A percentile compares a stretch with the other conserved stretches of the same genome.
These are phyloP conservation scores for Clavispora vitiphila DNA, from an alignment of 805 yeast species.

Conservation along the genomic window DNA sequence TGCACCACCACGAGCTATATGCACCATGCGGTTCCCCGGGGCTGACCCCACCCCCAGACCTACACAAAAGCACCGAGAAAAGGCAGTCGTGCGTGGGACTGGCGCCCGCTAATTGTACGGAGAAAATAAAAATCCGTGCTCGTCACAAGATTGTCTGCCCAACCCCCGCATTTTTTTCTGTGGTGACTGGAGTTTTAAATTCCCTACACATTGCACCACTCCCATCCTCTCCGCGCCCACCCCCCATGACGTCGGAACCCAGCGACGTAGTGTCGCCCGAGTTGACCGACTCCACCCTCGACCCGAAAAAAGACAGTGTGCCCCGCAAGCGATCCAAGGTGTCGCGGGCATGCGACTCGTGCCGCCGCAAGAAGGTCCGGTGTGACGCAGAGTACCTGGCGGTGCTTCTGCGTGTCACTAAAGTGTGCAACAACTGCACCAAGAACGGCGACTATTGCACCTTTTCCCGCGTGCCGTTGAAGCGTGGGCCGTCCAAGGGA, in stretches of 20 bases:
- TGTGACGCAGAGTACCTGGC: slow-evolving; percentile 58
- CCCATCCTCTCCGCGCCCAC: not conserved
- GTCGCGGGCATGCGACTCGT: slow-evolving; percentile 77
- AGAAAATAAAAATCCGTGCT: slow-evolving; percentile 15
- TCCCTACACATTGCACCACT: not conserved
- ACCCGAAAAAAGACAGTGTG: slow-evolving; percentile 4
- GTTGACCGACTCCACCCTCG: slow-evolving; percentile 4
- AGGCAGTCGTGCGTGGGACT: not conserved
- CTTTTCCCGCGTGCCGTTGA: slow-evolving; percentile 66
- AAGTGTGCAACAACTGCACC: slow-evolving; percentile 57
- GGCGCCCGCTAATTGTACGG: slow-evolving; percentile 6
- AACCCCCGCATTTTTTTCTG: not conserved
- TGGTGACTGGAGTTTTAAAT: too few relatives aligned
- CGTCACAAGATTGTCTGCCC: not conserved
- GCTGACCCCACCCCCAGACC: slow-evolving; percentile 2
- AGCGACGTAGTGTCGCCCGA: not conserved
- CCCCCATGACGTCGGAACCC: not conserved
- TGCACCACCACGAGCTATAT: too few relatives aligned
- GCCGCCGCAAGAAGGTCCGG: slow-evolving; percentile 66
- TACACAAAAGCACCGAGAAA: not conserved
- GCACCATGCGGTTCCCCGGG: slow-evolving; percentile 1
- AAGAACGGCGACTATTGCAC: slow-evolving; percentile 59
- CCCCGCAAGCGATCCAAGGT: slow-evolving; percentile 65
- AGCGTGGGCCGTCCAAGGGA: slow-evolving; percentile 78
- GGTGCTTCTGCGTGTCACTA: slow-evolving; percentile 42